phyloP scores from a whole-genome alignment of 108 stramenopile genomes.

The Cylindrotheca fusiformis region DNA sequence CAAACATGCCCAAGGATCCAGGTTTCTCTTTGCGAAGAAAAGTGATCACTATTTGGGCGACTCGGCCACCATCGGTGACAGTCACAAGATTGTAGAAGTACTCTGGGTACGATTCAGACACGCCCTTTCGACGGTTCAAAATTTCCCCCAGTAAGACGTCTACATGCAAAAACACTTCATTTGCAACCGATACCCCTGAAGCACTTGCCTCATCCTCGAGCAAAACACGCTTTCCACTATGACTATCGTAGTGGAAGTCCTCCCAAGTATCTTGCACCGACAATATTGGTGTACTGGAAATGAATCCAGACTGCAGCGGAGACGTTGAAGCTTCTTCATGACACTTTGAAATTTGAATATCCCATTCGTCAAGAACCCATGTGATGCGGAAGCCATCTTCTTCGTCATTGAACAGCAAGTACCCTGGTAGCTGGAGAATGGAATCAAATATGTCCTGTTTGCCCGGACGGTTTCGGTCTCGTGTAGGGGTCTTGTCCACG shows the following conservation, averaged over 20 bases:
- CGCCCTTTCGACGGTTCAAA: slow-evolving; percentile 33
- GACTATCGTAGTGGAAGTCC: neutral
- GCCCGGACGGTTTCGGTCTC: neutral
- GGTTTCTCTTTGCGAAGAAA: slow-evolving; percentile 38
- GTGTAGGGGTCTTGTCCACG: slow-evolving; percentile 30
- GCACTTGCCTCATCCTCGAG: neutral
- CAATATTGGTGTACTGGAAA: neutral
- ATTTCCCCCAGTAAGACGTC: slow-evolving; percentile 56
- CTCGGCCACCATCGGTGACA: slow-evolving; percentile 28
- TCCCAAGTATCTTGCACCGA: slow-evolving; percentile 17
- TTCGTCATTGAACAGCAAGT: slow-evolving; percentile 69
- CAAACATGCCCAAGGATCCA: slow-evolving; percentile 56
- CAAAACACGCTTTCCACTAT: slow-evolving; percentile 1
- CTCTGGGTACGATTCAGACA: slow-evolving; percentile 36
- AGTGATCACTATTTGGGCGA: slow-evolving; percentile 46
- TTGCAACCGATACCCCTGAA: slow-evolving; percentile 26
- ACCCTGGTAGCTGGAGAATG: slow-evolving; percentile 28
- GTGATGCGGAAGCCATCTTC: slow-evolving; percentile 69
- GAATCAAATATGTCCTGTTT: neutral
- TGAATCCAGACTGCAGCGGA: neutral
- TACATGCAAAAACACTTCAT: slow-evolving; percentile 49
- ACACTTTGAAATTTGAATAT: neutral
- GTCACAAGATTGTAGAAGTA: slow-evolving; percentile 65
- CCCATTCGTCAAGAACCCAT: slow-evolving; percentile 40
- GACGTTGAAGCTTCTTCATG: neutral